Base-by-base conservation (phyloP, 176 grass and related monocot species). In the Tuctoria greenei region DNA sequence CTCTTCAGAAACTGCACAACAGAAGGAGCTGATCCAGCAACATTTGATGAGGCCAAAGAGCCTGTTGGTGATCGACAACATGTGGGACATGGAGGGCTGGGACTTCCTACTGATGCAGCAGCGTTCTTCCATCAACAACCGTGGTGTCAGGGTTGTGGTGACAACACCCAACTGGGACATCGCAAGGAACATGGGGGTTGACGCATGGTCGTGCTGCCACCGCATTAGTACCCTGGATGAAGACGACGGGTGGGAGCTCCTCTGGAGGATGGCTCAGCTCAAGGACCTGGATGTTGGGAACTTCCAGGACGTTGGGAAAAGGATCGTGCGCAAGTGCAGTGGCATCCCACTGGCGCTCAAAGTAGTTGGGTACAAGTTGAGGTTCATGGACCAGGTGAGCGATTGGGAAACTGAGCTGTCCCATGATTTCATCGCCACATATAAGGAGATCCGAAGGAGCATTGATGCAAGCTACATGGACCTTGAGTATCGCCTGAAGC, bases 321-420 rank as follows among this genome's bases (percentile, higher is more conserved):
- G 46, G 31, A 71, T 52, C 68, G 68, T 64, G 69, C 69, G 34
- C 10, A 21, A 71, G 31, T 71, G 69, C 69, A 71, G 47, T 4
- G 31, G 69, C 69, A 18, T 71, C 31, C 69, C 69, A 0, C 1
- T 37, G 28, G 69, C 49, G 34, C 2, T 71, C 9, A 21, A 51
- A 28, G 18, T 0, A 0, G 10, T 71, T 2, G 68, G 68, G 8
- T 13, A 8, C 9, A 17, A 6, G 7, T 46, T 71, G 26, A 71
- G 68, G 68, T 6, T 0, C 15, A 51, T 1, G 27, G 10, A 10
- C 25, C 6, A 2, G 17, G 18, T 36, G 35, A 20, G 0, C 1
- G 4, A 3, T 0, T 73, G 71, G 71, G 34, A 10, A 6, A 17
- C 1, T 7, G 71, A 21, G 34, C 49, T 40, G 2, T 15, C 1